Base-by-base conservation (phyloP, 2,329 filamentous ascomycete genomes). In the Apiospora arundinis region DNA sequence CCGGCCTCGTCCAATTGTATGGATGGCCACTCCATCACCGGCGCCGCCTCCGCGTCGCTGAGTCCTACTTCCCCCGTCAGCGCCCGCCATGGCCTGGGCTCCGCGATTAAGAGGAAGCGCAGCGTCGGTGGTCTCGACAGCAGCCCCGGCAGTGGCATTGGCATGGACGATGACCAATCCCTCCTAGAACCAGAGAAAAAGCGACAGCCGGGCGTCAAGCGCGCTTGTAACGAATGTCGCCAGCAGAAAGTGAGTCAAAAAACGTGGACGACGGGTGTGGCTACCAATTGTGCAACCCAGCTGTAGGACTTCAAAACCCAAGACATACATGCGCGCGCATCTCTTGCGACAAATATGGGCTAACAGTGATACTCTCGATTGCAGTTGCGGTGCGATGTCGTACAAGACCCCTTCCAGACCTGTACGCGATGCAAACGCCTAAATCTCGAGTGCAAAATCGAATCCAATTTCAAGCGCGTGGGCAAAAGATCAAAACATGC, bases 381-480 rank as follows among this genome's bases (percentile, higher is more conserved):
- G 75, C 79, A 94, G 93, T 85, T 95, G 73, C 92, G 93, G 78
- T 96, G 93, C 87, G 93, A 95, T 85, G 93, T 95, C 76, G 86
- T 93, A 76, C 92, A 95, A 82, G 92, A 94, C 40, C 93, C 93
- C 23, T 95, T 95, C 81, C 89, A 90, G 77, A 90, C 90, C 77
- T 96, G 93, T 84, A 91, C 91, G 70, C 88, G 93, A 71, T 96
- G 93, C 83, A 89, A 89, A 79, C 93, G 94, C 77, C 89, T 95
- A 78, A 93, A 92, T 82, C 90, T 95, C 73, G 89, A 92, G 73
- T 96, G 93, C 86, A 93, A 94, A 81, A 95, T 96, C 81, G 93
- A 95, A 81, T 93, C 92, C 77, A 94, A 95, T 81, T 95, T 95
- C 83, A 95, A 95, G 86, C 91, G 93, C 76, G 86, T 95, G 23